Evolutionary conservation across 345 rosid genomes (phyloP), one percentile per base, ranked within the genome.

Genomic region (Brassica nigra): DNA sequence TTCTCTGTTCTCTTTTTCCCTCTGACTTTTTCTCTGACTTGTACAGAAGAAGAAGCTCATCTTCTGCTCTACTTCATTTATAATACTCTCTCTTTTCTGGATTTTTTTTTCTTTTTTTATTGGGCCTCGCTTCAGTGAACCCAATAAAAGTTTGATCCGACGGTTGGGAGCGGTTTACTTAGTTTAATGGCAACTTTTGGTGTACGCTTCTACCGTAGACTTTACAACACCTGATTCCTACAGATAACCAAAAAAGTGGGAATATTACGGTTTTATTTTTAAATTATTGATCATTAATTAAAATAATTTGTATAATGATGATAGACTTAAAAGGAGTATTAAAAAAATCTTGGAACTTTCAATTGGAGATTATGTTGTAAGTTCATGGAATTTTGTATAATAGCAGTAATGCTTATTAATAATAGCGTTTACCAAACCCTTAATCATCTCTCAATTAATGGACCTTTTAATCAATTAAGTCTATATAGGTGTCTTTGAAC

Each of bases 111-210:
- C 28, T 9, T 64, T 69, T 80, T 68, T 63, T 14, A 80, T 79
- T 79, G 78, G 75, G 66, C 78, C 75, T 2, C 27, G 27, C 27
- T 23, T 23, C 27, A 23, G 27, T 23, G 6, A 33, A 67, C 16
- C 27, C 65, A 74, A 27, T 68, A 33, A 34, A 23, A 42, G 58
- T 70, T 52, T 65, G 27, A 80, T 80, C 83, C 2, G 69, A 85
- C 87, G 92, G 92, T 70, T 58, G 52, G 47, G 66, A 86, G 81
- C 69, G 37, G 74, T 74, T 33, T 10, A 23, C 36, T 68, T 59
- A 14, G 14, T 73, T 74, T 64, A 61, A 57, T 81, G 78, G 84
- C 66, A 76, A 76, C 3, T 68, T 28, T 62, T 36, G 12, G 16
- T 70, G 31, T 63, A 80, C 63, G 12, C 23, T 70, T 55, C 0